A percentile compares a stretch with the other conserved stretches of the same genome.
Conservation (phyloP, 208 protist genomes). For the Blechomonas ayalai region DNA sequence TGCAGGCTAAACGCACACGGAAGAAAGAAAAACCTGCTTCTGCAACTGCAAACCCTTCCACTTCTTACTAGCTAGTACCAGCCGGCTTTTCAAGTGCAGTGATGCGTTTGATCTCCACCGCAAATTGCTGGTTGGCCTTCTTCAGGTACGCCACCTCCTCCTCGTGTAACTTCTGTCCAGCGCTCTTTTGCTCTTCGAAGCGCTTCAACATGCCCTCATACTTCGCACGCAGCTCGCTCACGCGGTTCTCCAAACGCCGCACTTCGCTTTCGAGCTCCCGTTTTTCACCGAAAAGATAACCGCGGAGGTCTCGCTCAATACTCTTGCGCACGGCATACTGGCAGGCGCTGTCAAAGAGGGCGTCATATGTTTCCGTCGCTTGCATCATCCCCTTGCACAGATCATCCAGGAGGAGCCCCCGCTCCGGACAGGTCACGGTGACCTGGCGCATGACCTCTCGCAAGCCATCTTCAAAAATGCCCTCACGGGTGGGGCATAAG, state of each 20-base stretch:
- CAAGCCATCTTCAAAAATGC: slow-evolving; percentile 70
- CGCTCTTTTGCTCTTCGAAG: slow-evolving; percentile 74
- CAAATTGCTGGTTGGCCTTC: slow-evolving; percentile 77
- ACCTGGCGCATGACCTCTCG: slow-evolving; percentile 83
- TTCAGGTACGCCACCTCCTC: slow-evolving; percentile 87
- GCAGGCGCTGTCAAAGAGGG: slow-evolving; percentile 74
- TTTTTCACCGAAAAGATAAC: slow-evolving; percentile 61
- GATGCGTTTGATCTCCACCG: slow-evolving; percentile 85
- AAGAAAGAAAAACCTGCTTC: no score
- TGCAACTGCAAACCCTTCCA: no score
- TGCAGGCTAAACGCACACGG: no score
- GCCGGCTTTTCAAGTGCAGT: no score
- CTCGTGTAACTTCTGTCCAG: slow-evolving; percentile 57
- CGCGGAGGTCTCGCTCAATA: slow-evolving; percentile 73
- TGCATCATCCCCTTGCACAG: slow-evolving; percentile 52
- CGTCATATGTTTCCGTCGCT: slow-evolving; percentile 75
- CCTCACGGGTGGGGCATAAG: slow-evolving; percentile 64
- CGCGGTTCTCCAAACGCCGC: slow-evolving; percentile 77
- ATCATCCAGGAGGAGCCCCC: slow-evolving; percentile 68
- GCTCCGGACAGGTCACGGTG: slow-evolving; percentile 80
- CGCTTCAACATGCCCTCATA: slow-evolving; percentile 68
- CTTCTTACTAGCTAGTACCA: no score
- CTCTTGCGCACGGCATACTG: slow-evolving; percentile 86
- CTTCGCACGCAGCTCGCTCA: slow-evolving; percentile 80
- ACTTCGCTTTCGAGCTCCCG: slow-evolving; percentile 70